Evolutionary conservation across 306 rosid genomes (phyloP), one percentile per base, ranked within the genome.

Genomic region (Quercus aquifolioides): DNA sequence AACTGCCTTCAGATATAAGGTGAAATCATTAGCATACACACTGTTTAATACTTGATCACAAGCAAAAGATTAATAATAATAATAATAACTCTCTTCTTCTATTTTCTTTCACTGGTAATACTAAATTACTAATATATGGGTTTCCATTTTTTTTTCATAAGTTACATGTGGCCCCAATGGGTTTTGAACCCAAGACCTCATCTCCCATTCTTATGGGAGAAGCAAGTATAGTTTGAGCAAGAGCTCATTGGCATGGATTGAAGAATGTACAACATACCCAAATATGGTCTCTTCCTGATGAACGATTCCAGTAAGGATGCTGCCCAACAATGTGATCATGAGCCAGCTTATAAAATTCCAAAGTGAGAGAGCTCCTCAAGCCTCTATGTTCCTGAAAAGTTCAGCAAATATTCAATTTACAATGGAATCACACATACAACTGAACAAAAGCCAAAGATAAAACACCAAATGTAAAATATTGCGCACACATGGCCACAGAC

Each of bases 201-300:
- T 49, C 54, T 49, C 54, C 54, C 54, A 49, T 49, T 49, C 17
- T 49, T 49, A 49, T 49, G 54, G 54, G 54, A 49, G 5, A 49
- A 49, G 54, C 4, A 49, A 13, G 17, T 11, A 13, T 49, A 11
- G 1, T 49, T 49, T 49, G 54, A 49, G 54, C 54, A 12, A 49
- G 54, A 49, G 54, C 54, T 49, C 54, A 12, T 11, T 49, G 54
- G 17, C 54, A 49, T 49, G 15, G 64, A 13, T 75, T 35, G 46
- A 68, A 67, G 71, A 26, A 52, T 46, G 75, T 74, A 33, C 55
- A 55, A 59, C 91, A 52, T 90, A 95, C 99, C 99, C 99, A 95
- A 69, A 91, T 85, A 84, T 95, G 99, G 85, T 95, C 99, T 83
- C 88, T 92, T 88, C 99, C 99, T 33, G 94, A 91, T 59, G 97